These are phyloP conservation scores for Austroboletus novae-zelandiae DNA, from an alignment of 1,284 basidiomycete genomes.

Conservation along the genomic window DNA sequence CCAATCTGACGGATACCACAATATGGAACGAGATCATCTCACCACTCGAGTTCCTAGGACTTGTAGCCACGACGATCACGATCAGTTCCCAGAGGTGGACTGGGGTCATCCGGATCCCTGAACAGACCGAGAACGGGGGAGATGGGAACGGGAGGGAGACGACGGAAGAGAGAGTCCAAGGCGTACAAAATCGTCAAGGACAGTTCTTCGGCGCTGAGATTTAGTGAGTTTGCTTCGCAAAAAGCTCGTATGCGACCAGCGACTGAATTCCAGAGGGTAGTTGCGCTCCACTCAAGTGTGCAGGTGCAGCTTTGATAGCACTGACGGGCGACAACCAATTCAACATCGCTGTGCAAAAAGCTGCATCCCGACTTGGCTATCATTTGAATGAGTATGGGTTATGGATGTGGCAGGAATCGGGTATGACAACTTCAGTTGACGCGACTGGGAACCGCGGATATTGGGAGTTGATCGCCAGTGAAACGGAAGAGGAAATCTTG, in stretches of 20 bases:
- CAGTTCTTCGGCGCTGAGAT: constrained; percentile 41
- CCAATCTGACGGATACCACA: constrained; percentile 14
- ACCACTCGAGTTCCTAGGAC: constrained; percentile 39
- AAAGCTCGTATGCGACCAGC: background rate
- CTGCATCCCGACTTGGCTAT: constrained; percentile 43
- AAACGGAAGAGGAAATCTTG: constrained; percentile 26
- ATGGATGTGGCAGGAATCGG: constrained; percentile 45
- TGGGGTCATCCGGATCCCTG: constrained; percentile 48
- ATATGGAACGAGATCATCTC: constrained; percentile 37
- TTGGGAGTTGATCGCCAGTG: constrained; percentile 23
- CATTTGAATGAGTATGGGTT: constrained; percentile 56
- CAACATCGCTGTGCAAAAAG: constrained; percentile 37
- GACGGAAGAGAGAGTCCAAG: constrained; percentile 27
- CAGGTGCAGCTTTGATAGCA: constrained; percentile 47
- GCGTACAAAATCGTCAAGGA: constrained; percentile 35
- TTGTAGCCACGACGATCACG: constrained; percentile 38
- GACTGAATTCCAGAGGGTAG: constrained; percentile 29
- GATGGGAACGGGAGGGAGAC: constrained; percentile 3
- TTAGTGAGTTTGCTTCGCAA: constrained; percentile 36
- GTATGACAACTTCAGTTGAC: background rate
- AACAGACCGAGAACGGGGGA: constrained; percentile 6
- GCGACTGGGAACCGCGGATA: constrained; percentile 11
- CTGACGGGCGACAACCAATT: constrained; percentile 54
- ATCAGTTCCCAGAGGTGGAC: constrained; percentile 41
- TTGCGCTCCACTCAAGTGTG: constrained; percentile 46